Evolutionary conservation across 805 yeast species (phyloP).

Genomic region (Candida fluviatilis): DNA sequence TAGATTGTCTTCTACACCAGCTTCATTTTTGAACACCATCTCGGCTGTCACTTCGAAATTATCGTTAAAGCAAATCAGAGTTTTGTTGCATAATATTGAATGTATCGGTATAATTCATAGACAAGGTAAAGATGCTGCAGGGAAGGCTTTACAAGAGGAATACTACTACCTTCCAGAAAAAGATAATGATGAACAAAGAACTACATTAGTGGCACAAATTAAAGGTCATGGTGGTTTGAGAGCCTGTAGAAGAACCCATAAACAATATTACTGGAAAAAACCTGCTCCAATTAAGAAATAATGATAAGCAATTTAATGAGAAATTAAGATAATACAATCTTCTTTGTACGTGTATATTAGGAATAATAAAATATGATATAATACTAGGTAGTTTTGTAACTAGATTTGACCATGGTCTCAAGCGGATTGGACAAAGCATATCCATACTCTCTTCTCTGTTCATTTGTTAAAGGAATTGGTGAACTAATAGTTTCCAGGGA

Average conservation of each 20-base stretch:
- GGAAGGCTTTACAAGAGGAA: slow-evolving; percentile 89
- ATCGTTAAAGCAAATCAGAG: slow-evolving; percentile 40
- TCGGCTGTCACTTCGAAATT: slow-evolving; percentile 50
- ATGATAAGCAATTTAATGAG: slow-evolving; percentile 3
- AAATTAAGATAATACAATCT: background rate
- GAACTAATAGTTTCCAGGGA: slow-evolving; percentile 14
- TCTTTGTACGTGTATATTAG: background rate
- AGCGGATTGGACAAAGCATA: slow-evolving; percentile 19
- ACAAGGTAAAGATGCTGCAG: slow-evolving; percentile 94
- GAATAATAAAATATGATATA: background rate
- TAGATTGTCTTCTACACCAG: slow-evolving; percentile 80
- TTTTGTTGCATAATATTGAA: slow-evolving; percentile 39
- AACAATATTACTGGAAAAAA: slow-evolving; percentile 76
- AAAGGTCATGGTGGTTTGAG: slow-evolving; percentile 81
- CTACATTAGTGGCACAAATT: slow-evolving; percentile 62
- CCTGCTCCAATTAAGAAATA: slow-evolving; percentile 47
- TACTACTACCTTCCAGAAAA: slow-evolving; percentile 85
- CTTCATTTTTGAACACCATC: slow-evolving; percentile 63
- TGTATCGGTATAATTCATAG: slow-evolving; percentile 89
- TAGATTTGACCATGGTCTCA: background rate
- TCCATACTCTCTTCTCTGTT: slow-evolving; percentile 21
- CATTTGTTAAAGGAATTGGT: slow-evolving; percentile 24
- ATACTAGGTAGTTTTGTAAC: background rate
- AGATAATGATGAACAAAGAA: slow-evolving; percentile 71
- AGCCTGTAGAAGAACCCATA: slow-evolving; percentile 89